Conservation (phyloP, 1,284 basidiomycete genomes). For the Malassezia slooffiae region DNA sequence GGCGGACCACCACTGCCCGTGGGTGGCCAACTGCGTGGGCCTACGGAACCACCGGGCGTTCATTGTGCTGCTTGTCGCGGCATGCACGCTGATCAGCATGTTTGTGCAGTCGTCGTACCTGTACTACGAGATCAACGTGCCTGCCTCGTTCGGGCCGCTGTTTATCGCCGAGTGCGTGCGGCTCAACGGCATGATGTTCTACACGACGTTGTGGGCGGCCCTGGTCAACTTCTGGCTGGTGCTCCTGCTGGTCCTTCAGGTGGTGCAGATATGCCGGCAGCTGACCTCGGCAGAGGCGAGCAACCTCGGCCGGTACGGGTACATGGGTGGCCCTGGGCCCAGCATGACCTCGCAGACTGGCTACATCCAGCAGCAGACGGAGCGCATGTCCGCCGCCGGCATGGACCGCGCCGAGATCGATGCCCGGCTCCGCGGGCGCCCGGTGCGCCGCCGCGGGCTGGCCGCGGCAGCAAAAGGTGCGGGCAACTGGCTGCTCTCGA, state of each 20-base stretch:
- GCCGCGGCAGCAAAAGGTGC: constrained; percentile 1
- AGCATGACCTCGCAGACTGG: constrained; percentile 9
- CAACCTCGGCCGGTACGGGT: constrained; percentile 87
- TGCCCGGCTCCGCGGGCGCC: constrained; percentile 1
- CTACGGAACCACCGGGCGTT: constrained; percentile 90
- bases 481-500: constrained; percentile 62
- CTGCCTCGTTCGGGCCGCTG: background rate
- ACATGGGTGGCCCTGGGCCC: constrained; percentile 62
- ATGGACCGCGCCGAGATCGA: constrained; percentile 2
- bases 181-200: constrained; percentile 71
- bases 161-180: constrained; percentile 54
- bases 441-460: background rate
- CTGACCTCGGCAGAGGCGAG: constrained; percentile 94
- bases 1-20: constrained; percentile 67
- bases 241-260: constrained; percentile 70
- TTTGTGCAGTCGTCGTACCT: constrained; percentile 73
- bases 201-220: constrained; percentile 69
- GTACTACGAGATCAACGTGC: constrained; percentile 44
- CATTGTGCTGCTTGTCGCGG: constrained; percentile 70
- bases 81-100: constrained; percentile 66
- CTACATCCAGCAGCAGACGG: constrained; percentile 12
- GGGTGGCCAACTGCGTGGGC: constrained; percentile 99
- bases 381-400: background rate
- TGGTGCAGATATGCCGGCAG: constrained; percentile 82
- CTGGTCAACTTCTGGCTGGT: constrained; percentile 87